phyloP scores from a whole-genome alignment of 2,329 filamentous ascomycete species.

The Botrytis medusae region DNA sequence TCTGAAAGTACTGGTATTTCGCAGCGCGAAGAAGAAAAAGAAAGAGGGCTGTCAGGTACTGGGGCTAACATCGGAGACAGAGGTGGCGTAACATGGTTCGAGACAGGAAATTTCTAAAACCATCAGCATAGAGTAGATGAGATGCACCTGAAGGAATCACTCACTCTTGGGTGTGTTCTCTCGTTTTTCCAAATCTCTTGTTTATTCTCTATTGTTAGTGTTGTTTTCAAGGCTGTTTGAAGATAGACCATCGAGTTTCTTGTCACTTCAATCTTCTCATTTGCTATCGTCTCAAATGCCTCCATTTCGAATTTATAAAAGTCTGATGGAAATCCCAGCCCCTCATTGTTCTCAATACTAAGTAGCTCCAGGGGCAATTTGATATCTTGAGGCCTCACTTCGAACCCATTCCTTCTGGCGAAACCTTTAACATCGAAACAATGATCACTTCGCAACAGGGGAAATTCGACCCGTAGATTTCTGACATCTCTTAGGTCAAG shows the following conservation, averaged over 20 bases:
- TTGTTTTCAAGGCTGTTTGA: slow-evolving; percentile 24
- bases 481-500: slow-evolving; percentile 20
- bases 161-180: slow-evolving; percentile 33
- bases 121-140: neutral
- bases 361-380: slow-evolving; percentile 37
- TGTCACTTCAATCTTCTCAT: slow-evolving; percentile 35
- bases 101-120: slow-evolving; percentile 26
- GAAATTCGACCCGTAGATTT: slow-evolving; percentile 33
- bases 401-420: slow-evolving; percentile 33
- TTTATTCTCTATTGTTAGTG: slow-evolving; percentile 32
- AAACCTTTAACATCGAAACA: slow-evolving; percentile 35
- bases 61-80: slow-evolving; percentile 31
- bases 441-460: slow-evolving; percentile 36
- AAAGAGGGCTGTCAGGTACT: neutral
- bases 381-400: slow-evolving; percentile 34
- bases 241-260: slow-evolving; percentile 34
- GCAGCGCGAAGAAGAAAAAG: slow-evolving; percentile 20
- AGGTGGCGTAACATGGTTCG: slow-evolving; percentile 38
- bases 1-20: slow-evolving; percentile 34
- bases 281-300: slow-evolving; percentile 20
- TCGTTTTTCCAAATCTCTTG: slow-evolving; percentile 29
- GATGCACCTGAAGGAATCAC: neutral
- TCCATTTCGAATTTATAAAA: slow-evolving; percentile 27
- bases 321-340: slow-evolving; percentile 30
- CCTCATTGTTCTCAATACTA: slow-evolving; percentile 34